phyloP scores from a whole-genome alignment of 768 basidiomycete genomes.

The Trametes cubensis region DNA sequence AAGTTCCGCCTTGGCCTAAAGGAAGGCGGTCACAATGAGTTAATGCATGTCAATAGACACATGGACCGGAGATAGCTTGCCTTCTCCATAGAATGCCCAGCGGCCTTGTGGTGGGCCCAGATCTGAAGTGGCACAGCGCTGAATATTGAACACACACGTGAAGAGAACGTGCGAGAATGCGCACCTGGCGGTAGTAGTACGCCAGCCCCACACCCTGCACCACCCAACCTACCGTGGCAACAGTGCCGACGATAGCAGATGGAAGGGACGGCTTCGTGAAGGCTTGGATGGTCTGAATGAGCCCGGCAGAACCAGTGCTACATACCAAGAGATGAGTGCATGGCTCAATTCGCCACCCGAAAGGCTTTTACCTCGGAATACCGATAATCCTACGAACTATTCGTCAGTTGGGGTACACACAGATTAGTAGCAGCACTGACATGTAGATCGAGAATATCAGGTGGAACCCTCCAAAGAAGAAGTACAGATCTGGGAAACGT shows the following conservation, averaged over 20 bases:
- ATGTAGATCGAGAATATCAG: slow-evolving; percentile 91
- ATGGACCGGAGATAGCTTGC: slow-evolving; percentile 36
- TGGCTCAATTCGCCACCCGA: slow-evolving; percentile 19
- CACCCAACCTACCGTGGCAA: slow-evolving; percentile 87
- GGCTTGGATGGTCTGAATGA: slow-evolving; percentile 90
- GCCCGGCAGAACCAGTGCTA: slow-evolving; percentile 92
- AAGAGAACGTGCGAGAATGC: slow-evolving; percentile 28
- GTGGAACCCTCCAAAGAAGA: slow-evolving; percentile 96
- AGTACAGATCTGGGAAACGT: slow-evolving; percentile 86
- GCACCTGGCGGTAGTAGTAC: slow-evolving; percentile 77
- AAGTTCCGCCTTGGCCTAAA: slow-evolving; percentile 80
- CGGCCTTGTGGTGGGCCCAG: slow-evolving; percentile 76
- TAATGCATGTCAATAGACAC: slow-evolving; percentile 10
- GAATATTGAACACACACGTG: slow-evolving; percentile 15
- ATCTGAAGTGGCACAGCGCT: slow-evolving; percentile 48
- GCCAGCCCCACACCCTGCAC: slow-evolving; percentile 83
- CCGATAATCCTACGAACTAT: slow-evolving; percentile 76
- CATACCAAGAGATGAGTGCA: not conserved
- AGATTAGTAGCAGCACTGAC: slow-evolving; percentile 46
- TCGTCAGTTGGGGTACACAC: slow-evolving; percentile 11
- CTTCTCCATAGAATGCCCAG: slow-evolving; percentile 89
- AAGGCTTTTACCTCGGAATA: slow-evolving; percentile 69
- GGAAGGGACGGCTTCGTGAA: slow-evolving; percentile 71
- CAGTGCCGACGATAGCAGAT: slow-evolving; percentile 77
- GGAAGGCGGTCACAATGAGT: slow-evolving; percentile 10